Conservation (phyloP, 1,284 basidiomycete genomes). For the Ganoderma lucidum region DNA sequence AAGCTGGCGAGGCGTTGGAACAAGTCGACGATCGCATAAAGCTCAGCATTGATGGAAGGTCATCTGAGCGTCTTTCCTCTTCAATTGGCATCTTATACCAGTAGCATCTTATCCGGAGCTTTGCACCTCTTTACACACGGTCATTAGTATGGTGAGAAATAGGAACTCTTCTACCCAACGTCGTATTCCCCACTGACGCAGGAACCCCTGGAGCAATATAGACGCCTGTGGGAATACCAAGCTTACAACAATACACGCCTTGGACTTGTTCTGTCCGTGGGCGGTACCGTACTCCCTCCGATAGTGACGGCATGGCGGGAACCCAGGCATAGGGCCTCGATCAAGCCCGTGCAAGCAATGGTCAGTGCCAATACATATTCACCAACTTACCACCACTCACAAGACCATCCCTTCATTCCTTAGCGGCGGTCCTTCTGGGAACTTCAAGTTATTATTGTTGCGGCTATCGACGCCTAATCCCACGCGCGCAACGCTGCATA, state of each 20-base stretch:
- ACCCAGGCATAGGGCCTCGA: neutral
- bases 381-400: slow-evolving; percentile 2
- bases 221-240: neutral
- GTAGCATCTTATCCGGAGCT: no score
- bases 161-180: neutral
- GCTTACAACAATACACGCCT: no score
- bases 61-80: neutral
- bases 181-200: neutral
- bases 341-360: neutral
- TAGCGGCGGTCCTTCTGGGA: neutral
- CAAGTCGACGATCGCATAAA: neutral
- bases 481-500: slow-evolving; percentile 7
- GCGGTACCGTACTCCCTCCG: neutral
- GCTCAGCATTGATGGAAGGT: neutral
- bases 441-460: slow-evolving; percentile 5
- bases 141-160: neutral
- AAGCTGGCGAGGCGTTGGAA: neutral
- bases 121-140: neutral
- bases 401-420: neutral
- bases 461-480: slow-evolving; percentile 1
- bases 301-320: neutral
- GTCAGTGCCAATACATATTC: neutral
- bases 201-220: neutral
- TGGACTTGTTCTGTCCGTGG: no score
- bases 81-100: neutral